Evolutionary conservation across 2,329 filamentous ascomycete genomes (phyloP).

Genomic region (Diaporthe aspalathi): DNA sequence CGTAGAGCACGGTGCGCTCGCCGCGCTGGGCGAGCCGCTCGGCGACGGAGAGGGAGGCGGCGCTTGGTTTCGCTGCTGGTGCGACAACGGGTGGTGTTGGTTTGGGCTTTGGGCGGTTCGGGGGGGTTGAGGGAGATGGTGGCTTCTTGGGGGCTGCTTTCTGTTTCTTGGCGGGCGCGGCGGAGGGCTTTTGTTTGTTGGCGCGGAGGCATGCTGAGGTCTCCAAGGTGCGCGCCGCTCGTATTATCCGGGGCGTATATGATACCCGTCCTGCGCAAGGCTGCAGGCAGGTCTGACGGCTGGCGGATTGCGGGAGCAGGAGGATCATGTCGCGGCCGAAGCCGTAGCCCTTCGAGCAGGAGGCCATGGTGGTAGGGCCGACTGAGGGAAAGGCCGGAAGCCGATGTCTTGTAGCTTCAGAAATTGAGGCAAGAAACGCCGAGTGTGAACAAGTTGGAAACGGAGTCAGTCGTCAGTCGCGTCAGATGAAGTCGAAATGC

Average conservation of each 20-base stretch:
- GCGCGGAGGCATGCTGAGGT: slow-evolving; percentile 35
- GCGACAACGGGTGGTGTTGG: neutral
- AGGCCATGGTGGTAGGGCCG: slow-evolving; percentile 47
- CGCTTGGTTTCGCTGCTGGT: neutral
- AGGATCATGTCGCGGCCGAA: slow-evolving; percentile 42
- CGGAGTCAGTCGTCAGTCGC: too few species aligned
- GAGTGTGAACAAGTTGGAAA: neutral
- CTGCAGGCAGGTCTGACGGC: slow-evolving; percentile 34
- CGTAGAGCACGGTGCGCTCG: slow-evolving; percentile 71
- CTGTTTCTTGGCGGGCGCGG: slow-evolving; percentile 21
- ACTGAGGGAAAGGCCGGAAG: neutral
- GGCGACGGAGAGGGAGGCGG: slow-evolving; percentile 53
- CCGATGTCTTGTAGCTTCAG: neutral
- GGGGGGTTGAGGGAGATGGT: neutral
- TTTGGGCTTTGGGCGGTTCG: slow-evolving; percentile 1
- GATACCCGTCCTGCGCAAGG: slow-evolving; percentile 25
- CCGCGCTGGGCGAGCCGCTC: slow-evolving; percentile 66
- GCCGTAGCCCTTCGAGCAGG: slow-evolving; percentile 49
- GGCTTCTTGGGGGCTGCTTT: slow-evolving; percentile 12
- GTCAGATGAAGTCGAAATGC: slow-evolving; percentile 30
- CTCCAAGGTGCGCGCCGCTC: slow-evolving; percentile 36
- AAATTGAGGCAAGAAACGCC: neutral
- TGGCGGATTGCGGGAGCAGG: slow-evolving; percentile 41
- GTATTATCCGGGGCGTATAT: slow-evolving; percentile 15
- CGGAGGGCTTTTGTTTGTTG: slow-evolving; percentile 14